Evolutionary conservation across 1,284 basidiomycete species (phyloP).

Genomic region (Sanghuangporus baumii): DNA sequence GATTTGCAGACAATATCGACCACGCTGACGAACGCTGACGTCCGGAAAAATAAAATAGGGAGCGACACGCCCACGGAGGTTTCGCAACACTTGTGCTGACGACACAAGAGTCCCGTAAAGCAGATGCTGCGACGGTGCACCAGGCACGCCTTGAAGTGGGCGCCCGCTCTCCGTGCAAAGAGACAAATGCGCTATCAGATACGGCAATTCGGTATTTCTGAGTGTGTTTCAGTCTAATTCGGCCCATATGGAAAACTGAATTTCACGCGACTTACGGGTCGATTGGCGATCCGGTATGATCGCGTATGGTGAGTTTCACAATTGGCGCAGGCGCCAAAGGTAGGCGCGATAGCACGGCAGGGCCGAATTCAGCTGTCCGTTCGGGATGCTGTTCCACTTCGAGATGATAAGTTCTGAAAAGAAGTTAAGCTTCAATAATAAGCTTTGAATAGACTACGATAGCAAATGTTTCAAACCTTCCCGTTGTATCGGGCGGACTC

Average conservation of each 20-base stretch:
- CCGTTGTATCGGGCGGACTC: slow-evolving; percentile 15
- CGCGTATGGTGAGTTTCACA: slow-evolving; percentile 69
- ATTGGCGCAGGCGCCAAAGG: slow-evolving; percentile 79
- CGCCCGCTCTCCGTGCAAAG: slow-evolving; percentile 59
- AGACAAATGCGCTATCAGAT: slow-evolving; percentile 75
- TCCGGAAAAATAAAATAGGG: slow-evolving; percentile 89
- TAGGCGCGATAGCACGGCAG: slow-evolving; percentile 68
- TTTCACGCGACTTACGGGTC: slow-evolving; percentile 52
- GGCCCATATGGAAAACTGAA: not conserved
- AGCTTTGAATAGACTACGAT: slow-evolving; percentile 21
- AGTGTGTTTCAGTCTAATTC: slow-evolving; percentile 7
- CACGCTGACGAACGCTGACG: slow-evolving; percentile 74
- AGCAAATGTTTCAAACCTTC: slow-evolving; percentile 15
- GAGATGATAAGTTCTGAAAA: slow-evolving; percentile 59
- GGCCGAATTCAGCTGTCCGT: slow-evolving; percentile 73
- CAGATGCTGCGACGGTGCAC: slow-evolving; percentile 45
- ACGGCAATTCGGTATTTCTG: slow-evolving; percentile 61
- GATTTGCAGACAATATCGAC: slow-evolving; percentile 71
- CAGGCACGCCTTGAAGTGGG: slow-evolving; percentile 46
- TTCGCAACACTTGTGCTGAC: slow-evolving; percentile 69
- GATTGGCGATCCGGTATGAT: slow-evolving; percentile 58
- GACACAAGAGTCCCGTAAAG: slow-evolving; percentile 84
- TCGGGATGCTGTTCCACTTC: slow-evolving; percentile 78
- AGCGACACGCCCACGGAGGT: slow-evolving; percentile 70
- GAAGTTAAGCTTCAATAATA: slow-evolving; percentile 16